Evolutionary conservation across 257 asterid species (phyloP), one percentile per base, ranked within the genome.

Genomic region (Lantana camara): DNA sequence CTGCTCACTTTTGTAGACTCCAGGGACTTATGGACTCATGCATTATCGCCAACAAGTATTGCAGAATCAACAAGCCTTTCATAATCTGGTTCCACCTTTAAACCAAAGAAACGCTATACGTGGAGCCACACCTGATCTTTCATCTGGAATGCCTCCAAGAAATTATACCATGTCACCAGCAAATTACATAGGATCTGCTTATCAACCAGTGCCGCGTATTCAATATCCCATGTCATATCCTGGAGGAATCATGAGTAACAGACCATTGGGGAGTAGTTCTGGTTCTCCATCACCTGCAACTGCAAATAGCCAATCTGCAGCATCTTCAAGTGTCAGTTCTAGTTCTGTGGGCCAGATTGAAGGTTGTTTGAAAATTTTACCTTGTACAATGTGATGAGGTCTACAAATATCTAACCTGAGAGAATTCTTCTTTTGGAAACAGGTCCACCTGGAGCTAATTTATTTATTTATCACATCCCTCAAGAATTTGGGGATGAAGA

Each of bases 391-490:
- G 12, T 19, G 24, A 9, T 60, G 41, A 34, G 46, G 21, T 21
- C 38, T 46, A 20, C 32, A 52, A 63, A 38, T 12, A 20, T 49
- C 68, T 63, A 47, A 67, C 66, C 22, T 6, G 66, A 37, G 61
- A 24, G 24, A 15, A 53, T 37, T 73, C 17, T 64, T 35, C 8
- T 23, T 27, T 40, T 38, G 52, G 29, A 74, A 71, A 58, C 95
- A 93, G 99, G 99, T 79, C 99, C 99, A 52, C 85, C 95, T 40
- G 96, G 96, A 62, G 90, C 97, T 42, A 93, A 93, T 77, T 78
- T 93, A 74, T 90, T 93, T 73, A 90, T 93, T 64, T 93, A 88
- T 82, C 96, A 93, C 81, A 90, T 93, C 61, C 99, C 99, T 66
- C 97, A 87, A 82, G 99, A 90, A 74, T 93, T 78, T 66, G 95